phyloP scores from a whole-genome alignment of 768 basidiomycete species.

The Mycena filopes region DNA sequence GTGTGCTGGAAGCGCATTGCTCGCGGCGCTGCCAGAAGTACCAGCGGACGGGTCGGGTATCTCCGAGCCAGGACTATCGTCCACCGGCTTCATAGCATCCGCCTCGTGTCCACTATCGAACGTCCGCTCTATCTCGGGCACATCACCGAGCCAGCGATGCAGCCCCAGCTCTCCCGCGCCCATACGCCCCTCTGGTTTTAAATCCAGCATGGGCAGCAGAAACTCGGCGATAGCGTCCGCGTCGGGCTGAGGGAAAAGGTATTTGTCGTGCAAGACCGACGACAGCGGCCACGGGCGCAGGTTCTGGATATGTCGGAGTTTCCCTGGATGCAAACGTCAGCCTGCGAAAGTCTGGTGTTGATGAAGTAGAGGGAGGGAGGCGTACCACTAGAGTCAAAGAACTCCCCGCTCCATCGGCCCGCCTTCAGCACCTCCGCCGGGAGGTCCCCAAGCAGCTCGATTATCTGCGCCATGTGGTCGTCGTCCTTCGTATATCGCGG shows the following conservation, averaged over 20 bases:
- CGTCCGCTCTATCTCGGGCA: slow-evolving; percentile 42
- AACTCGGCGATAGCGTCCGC: slow-evolving; percentile 85
- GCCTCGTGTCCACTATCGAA: slow-evolving; percentile 40
- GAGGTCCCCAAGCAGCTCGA: slow-evolving; percentile 93
- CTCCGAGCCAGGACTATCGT: slow-evolving; percentile 50
- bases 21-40: not conserved
- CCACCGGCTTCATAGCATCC: slow-evolving; percentile 84
- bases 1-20: not conserved
- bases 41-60: not conserved
- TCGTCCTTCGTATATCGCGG: slow-evolving; percentile 96
- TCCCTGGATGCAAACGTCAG: slow-evolving; percentile 51
- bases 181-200: slow-evolving; percentile 88
- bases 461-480: slow-evolving; percentile 97
- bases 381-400: slow-evolving; percentile 93
- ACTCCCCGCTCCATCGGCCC: slow-evolving; percentile 93
- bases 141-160: slow-evolving; percentile 87
- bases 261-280: slow-evolving; percentile 92
- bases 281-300: slow-evolving; percentile 91
- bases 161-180: slow-evolving; percentile 83
- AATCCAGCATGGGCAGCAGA: slow-evolving; percentile 88
- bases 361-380: slow-evolving; percentile 24
- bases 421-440: slow-evolving; percentile 83
- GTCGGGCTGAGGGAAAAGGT: slow-evolving; percentile 86
- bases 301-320: slow-evolving; percentile 94
- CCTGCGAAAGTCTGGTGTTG: too few species aligned